Evolutionary conservation across 1,284 basidiomycete genomes (phyloP).

Genomic region (Garcileccinum viscosum): DNA sequence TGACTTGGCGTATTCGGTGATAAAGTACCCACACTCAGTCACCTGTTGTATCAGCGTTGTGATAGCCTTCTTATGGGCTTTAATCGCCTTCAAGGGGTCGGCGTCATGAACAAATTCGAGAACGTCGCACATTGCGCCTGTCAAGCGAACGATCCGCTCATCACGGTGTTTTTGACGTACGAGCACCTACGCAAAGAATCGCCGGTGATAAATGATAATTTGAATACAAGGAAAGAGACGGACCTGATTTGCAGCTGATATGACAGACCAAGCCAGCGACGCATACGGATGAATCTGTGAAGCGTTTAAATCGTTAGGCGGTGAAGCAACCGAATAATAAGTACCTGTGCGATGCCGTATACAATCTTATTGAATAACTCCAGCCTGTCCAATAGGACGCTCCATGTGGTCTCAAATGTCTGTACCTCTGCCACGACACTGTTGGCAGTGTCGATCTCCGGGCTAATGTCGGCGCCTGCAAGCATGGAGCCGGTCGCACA

Average conservation of each 20-base stretch:
- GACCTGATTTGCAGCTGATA: not conserved
- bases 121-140: not conserved
- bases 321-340: not conserved
- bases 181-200: not conserved
- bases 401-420: not conserved
- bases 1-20: not conserved
- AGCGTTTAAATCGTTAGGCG: not conserved
- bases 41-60: not conserved
- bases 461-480: not conserved
- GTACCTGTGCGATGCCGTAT: not conserved
- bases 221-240: not conserved
- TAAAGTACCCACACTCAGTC: slow-evolving; percentile 1
- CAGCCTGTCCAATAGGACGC: not conserved
- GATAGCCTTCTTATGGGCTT: not conserved
- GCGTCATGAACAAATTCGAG: not conserved
- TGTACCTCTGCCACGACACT: not conserved
- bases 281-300: not conserved
- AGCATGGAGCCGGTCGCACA: not conserved
- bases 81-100: not conserved
- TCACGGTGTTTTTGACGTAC: not conserved
- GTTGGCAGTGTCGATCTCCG: not conserved
- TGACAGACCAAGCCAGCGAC: not conserved
- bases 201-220: not conserved
- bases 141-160: not conserved
- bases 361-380: not conserved